These are phyloP conservation scores for Termitomyces sp. DNA, from an alignment of 768 basidiomycete genomes.

Conservation along the genomic window DNA sequence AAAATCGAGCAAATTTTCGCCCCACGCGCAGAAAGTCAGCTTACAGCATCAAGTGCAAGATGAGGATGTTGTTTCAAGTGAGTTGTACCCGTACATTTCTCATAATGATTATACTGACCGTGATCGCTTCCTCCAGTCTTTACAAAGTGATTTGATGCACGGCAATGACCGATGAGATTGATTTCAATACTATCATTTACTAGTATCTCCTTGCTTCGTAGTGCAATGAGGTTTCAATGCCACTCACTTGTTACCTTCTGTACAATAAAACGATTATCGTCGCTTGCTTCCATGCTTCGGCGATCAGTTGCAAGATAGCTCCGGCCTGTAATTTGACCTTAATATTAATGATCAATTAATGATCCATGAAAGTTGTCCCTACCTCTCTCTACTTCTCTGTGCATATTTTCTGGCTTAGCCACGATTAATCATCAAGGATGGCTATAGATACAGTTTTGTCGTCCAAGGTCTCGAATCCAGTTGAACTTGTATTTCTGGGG, in stretches of 20 bases:
- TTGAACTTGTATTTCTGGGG: slow-evolving; percentile 77
- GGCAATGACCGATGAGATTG: not conserved
- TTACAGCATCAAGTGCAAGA: slow-evolving; percentile 80
- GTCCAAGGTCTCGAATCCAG: slow-evolving; percentile 3
- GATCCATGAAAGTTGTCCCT: too few species aligned
- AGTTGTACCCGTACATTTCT: slow-evolving; percentile 25
- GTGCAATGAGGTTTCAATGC: too few species aligned
- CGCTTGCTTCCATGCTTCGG: too few species aligned
- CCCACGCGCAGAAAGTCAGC: slow-evolving; percentile 93
- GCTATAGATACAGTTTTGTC: slow-evolving; percentile 2
- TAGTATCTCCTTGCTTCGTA: too few species aligned
- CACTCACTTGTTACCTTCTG: too few species aligned
- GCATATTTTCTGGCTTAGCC: not conserved
- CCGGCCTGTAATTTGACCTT: too few species aligned
- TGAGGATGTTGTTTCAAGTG: slow-evolving; percentile 88
- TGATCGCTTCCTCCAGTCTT: slow-evolving; percentile 22
- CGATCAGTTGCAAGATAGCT: too few species aligned
- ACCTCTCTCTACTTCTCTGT: not conserved
- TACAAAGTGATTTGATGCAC: slow-evolving; percentile 20
- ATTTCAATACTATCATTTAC: not conserved
- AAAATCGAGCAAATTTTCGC: slow-evolving; percentile 90
- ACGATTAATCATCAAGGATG: not conserved
- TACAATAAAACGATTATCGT: too few species aligned
- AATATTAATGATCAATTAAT: too few species aligned
- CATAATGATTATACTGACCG: not conserved